Conservation (phyloP, 2,329 filamentous ascomycete genomes). For the Shiraia bambusicola region DNA sequence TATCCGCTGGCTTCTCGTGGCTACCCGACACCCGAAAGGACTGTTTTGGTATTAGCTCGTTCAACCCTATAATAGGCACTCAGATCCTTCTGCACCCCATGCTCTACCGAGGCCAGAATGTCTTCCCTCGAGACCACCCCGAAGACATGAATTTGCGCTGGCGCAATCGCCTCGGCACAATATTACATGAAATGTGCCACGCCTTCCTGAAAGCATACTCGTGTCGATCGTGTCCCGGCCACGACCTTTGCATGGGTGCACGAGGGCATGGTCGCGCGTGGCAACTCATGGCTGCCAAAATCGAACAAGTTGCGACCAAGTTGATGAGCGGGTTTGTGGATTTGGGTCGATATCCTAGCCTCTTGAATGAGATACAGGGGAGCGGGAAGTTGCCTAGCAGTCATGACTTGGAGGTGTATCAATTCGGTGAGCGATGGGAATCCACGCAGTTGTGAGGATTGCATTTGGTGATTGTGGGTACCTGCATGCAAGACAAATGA, state of each 20-base stretch:
- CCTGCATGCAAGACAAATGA: no score
- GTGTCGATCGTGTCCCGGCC: conserved; percentile 13
- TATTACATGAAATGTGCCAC: conserved; percentile 22
- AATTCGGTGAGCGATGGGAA: conserved; percentile 1
- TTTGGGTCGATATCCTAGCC: conserved; percentile 14
- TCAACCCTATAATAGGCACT: conserved; percentile 14
- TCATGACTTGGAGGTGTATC: conserved; percentile 15
- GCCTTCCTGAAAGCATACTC: conserved; percentile 18
- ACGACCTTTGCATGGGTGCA: conserved; percentile 4
- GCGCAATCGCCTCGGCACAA: conserved; percentile 11
- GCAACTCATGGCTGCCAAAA: conserved; percentile 17
- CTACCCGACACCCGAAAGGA: conserved; percentile 3
- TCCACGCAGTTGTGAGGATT: no score
- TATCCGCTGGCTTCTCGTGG: conserved; percentile 13
- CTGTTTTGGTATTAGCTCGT: conserved; percentile 14
- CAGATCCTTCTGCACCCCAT: conserved; percentile 16
- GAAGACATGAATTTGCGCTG: conserved; percentile 2
- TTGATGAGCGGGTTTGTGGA: conserved; percentile 15
- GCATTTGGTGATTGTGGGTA: no score
- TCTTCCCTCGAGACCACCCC: background rate
- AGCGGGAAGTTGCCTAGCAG: conserved; percentile 11
- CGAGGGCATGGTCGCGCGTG: conserved; percentile 22
- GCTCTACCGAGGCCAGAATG: conserved; percentile 8
- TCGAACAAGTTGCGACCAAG: conserved; percentile 18
- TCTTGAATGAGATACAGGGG: conserved; percentile 13